Percentiles rank a stretch among this genome's conserved stretches.
Evolutionary conservation across 208 protist genomes (phyloP).

Genomic region (Porcisia deanei): DNA sequence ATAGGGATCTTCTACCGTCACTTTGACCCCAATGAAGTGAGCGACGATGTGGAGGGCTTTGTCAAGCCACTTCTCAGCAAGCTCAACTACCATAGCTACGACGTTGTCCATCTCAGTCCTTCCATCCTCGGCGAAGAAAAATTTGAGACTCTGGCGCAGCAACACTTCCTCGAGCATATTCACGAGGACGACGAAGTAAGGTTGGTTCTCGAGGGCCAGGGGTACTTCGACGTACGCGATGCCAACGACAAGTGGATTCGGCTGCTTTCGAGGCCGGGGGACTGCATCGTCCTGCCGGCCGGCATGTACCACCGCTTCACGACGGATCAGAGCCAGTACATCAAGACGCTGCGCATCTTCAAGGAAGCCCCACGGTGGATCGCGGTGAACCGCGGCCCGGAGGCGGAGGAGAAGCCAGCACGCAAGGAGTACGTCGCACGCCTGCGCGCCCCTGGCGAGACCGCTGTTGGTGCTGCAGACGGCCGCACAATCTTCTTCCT

Average conservation of each 20-base stretch:
- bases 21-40: slow-evolving; percentile 34
- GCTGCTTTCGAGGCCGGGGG: slow-evolving; percentile 53
- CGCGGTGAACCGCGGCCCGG: slow-evolving; percentile 53
- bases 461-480: slow-evolving; percentile 25
- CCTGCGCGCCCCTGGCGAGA: slow-evolving; percentile 25
- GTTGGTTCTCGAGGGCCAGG: slow-evolving; percentile 61
- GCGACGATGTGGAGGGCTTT: slow-evolving; percentile 30
- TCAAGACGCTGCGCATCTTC: slow-evolving; percentile 82
- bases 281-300: slow-evolving; percentile 67
- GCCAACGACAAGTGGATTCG: slow-evolving; percentile 72
- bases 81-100: slow-evolving; percentile 51
- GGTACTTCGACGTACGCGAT: slow-evolving; percentile 90
- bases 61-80: slow-evolving; percentile 40
- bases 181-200: slow-evolving; percentile 93
- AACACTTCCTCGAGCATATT: slow-evolving; percentile 81
- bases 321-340: slow-evolving; percentile 44
- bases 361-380: slow-evolving; percentile 76
- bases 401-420: slow-evolving; percentile 30
- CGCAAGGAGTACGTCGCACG: slow-evolving; percentile 47
- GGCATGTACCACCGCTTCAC: slow-evolving; percentile 93
- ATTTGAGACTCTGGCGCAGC: slow-evolving; percentile 49
- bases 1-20: slow-evolving; percentile 45
- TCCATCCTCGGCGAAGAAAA: slow-evolving; percentile 32
- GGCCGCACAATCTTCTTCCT: slow-evolving; percentile 33
- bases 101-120: slow-evolving; percentile 45